Base-by-base conservation (phyloP, 208 protist species). In the Wallacemonas sp. region DNA sequence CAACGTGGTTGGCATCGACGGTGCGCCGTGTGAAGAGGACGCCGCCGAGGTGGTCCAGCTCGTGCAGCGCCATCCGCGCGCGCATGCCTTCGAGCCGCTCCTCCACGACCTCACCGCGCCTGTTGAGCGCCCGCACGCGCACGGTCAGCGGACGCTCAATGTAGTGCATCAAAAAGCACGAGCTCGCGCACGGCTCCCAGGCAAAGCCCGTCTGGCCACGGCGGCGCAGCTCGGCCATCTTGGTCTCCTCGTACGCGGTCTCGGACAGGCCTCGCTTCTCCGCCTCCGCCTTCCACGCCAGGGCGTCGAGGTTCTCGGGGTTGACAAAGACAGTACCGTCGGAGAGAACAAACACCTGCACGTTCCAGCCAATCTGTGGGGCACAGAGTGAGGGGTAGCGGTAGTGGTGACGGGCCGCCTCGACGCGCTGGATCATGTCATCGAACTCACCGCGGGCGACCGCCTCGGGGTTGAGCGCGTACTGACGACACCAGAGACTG, bases 141-240 rank as follows among this genome's bases (percentile, higher is more conserved):
- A 91, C 79, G 3, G 81, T 92, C 2, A 72, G 50, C 12, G 91
- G 91, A 3, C 91, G 81, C 65, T 97, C 91, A 63, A 97, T 97
- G 72, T 93, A 97, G 65, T 97, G 91, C 76, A 97, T 78, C 20
- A 94, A 62, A 63, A 92, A 94, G 54, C 84, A 82, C 74, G 89
- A 94, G 62, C 87, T 94, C 57, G 91, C 91, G 63, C 88, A 97
- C 32, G 91, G 88, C 79, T 97, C 91, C 89, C 91, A 96, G 20
- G 89, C 88, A 44, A 91, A 96, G 48, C 76, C 77, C 23, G 87
- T 95, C 61, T 81, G 76, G 22, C 79, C 71, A 12, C 67, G 69
- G 14, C 45, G 63, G 20, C 87, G 83, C 57, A 78, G 76, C 33
- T 75, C 67, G 0, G 63, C 70, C 72, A 93, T 74, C 72, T 84